Conservation (phyloP, 805 yeast species). For the Candida hungchunana region DNA sequence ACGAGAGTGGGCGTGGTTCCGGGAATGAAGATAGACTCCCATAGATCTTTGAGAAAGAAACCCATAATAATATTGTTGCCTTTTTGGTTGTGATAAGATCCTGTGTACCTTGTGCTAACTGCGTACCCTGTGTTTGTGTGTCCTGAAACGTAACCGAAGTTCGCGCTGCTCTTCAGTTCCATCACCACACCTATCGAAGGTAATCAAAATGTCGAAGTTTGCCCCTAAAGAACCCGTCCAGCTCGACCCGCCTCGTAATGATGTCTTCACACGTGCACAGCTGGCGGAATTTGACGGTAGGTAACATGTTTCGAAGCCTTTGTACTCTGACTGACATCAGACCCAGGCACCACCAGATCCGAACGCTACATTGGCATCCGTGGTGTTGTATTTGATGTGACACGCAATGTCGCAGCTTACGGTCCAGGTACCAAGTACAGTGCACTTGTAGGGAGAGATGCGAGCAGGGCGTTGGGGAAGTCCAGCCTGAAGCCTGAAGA, state of each 20-base stretch:
- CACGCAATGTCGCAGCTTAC: conserved; percentile 58
- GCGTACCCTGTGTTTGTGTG: too few species aligned
- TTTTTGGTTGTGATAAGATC: too few species aligned
- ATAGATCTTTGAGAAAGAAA: conserved; percentile 57
- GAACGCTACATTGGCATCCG: conserved; percentile 69
- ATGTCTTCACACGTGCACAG: conserved; percentile 38
- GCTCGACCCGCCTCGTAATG: conserved; percentile 48
- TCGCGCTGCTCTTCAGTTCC: background rate
- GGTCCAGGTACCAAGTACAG: conserved; percentile 77
- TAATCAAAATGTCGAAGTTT: conserved; percentile 29
- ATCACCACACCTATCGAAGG: background rate
- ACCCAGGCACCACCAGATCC: conserved; percentile 35
- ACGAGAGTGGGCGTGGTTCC: conserved; percentile 89
- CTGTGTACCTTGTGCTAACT: too few species aligned
- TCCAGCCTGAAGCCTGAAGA: conserved; percentile 56
- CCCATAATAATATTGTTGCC: too few species aligned
- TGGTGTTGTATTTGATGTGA: conserved; percentile 77
- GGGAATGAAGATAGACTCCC: conserved; percentile 90
- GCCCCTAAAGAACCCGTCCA: conserved; percentile 52
- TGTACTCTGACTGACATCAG: conserved; percentile 1
- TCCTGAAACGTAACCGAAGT: too few species aligned
- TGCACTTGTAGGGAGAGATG: conserved; percentile 71
- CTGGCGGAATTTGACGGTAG: conserved; percentile 44
- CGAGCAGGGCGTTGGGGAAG: conserved; percentile 70
- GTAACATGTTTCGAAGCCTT: conserved; percentile 9